Evolutionary conservation across 2,329 filamentous ascomycete species (phyloP), one percentile per base, ranked within the genome.

Genomic region (Rutstroemia sydowiana): DNA sequence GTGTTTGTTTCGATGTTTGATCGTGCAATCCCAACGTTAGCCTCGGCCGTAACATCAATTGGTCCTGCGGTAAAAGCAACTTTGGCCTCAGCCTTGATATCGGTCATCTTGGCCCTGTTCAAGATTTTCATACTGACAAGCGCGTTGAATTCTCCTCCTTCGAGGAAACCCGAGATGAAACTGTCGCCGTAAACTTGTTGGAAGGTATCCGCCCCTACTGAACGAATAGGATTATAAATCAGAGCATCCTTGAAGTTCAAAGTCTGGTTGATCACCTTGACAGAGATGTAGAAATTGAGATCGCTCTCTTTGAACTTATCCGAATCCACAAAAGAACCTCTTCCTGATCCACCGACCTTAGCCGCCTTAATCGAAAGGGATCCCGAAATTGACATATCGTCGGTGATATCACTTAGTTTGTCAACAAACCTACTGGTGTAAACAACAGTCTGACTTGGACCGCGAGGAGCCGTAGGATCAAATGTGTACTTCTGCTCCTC

Each of bases 71-170:
- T 57, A n/a, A 63, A 55, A 26, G 53, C 56, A 13, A 58, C 53
- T 41, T 61, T 41, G 13, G 51, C 52, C 40, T 54, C 54, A 10
- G 53, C 55, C 51, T 59, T 54, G 20, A 62, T 56, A 20, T 58
- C 54, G 9, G 54, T 59, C 14, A 55, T 43, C 26, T 63, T 60
- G 3, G 53, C 47, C 36, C 59, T 58, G 41, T 64, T 54, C n/a
- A 44, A 34, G 6, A 60, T 54, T 34, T 60, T 60, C 34, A 65
- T 59, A 51, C 53, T 58, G 32, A 66, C 51, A 5, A 66, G 40
- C 3, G 62, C 64, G 34, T 59, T 64, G 36, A 66, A 63, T 34
- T 64, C 63, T 2, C 64, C 64, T 9, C 64, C 64, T 45, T 66
- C 64, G 4, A 60, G 42, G 40, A 64, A 65, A 21, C 64, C 63